phyloP scores from a whole-genome alignment of 768 basidiomycete genomes.

The Tulasnella sp. region DNA sequence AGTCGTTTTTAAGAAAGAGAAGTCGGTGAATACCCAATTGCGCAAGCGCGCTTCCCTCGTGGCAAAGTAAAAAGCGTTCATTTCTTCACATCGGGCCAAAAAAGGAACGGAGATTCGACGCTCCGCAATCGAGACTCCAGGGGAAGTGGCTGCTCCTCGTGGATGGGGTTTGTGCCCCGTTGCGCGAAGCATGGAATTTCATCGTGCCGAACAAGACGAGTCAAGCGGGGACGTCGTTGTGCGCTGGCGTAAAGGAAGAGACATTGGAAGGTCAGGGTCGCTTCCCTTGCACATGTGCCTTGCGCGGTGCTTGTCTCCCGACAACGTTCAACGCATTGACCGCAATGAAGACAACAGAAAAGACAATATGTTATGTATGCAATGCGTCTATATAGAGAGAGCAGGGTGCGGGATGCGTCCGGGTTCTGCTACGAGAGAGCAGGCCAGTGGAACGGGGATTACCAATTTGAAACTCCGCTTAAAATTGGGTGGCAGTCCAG shows the following conservation, averaged over 20 bases:
- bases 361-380: background rate
- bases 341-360: background rate
- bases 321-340: background rate
- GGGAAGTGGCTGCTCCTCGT: too few relatives aligned
- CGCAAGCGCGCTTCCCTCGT: background rate
- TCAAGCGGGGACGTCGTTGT: background rate
- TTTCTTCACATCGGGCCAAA: too few relatives aligned
- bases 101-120: too few relatives aligned
- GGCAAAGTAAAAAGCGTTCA: too few relatives aligned
- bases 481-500: background rate
- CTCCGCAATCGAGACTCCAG: too few relatives aligned
- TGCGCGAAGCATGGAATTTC: background rate
- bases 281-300: background rate
- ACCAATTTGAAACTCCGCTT: background rate
- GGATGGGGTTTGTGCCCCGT: too few relatives aligned
- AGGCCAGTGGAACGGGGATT: background rate
- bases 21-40: too few relatives aligned
- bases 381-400: background rate
- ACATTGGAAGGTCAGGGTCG: background rate
- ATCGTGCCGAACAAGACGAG: background rate
- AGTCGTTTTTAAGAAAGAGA: too few relatives aligned
- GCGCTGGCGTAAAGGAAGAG: background rate
- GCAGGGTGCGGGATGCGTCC: background rate
- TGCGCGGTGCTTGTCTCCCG: background rate
- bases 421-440: background rate